Conservation (phyloP, 371 early-diverging fungal species). For the Saksenaea oblongispora region DNA sequence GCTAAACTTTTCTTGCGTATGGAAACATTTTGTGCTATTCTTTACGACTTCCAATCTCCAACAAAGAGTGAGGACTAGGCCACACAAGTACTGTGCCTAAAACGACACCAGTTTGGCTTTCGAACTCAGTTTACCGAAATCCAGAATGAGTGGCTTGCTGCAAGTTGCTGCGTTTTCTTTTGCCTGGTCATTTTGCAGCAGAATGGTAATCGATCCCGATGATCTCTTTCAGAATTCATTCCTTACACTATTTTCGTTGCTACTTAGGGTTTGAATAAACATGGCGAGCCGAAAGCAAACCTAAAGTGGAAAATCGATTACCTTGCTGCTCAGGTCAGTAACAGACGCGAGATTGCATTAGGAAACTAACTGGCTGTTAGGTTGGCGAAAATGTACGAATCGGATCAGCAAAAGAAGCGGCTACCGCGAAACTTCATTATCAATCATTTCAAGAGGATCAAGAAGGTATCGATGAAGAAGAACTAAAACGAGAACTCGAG, state of each 20-base stretch:
- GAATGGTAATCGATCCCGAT: neutral
- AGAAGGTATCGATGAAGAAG: neutral
- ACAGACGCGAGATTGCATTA: neutral
- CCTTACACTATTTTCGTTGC: too few species aligned
- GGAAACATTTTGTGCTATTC: too few species aligned
- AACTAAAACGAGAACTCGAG: neutral
- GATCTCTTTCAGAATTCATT: neutral
- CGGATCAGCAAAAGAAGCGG: neutral
- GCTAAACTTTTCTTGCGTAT: too few species aligned
- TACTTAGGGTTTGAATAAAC: neutral
- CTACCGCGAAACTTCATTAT: neutral
- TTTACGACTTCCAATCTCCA: too few species aligned
- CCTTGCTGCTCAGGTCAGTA: neutral
- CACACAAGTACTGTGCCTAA: too few species aligned
- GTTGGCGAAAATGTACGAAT: neutral
- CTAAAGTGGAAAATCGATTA: constrained; percentile 2
- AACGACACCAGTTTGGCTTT: too few species aligned
- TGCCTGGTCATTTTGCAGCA: neutral
- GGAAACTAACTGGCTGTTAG: neutral
- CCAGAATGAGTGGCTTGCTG: too few species aligned
- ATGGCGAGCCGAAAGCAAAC: neutral
- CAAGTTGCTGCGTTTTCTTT: too few species aligned
- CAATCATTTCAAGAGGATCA: neutral
- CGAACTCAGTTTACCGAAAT: too few species aligned
- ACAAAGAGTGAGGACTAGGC: too few species aligned